These are phyloP conservation scores for Boletus eberwhitei DNA, from an alignment of 768 basidiomycete genomes.

Conservation along the genomic window DNA sequence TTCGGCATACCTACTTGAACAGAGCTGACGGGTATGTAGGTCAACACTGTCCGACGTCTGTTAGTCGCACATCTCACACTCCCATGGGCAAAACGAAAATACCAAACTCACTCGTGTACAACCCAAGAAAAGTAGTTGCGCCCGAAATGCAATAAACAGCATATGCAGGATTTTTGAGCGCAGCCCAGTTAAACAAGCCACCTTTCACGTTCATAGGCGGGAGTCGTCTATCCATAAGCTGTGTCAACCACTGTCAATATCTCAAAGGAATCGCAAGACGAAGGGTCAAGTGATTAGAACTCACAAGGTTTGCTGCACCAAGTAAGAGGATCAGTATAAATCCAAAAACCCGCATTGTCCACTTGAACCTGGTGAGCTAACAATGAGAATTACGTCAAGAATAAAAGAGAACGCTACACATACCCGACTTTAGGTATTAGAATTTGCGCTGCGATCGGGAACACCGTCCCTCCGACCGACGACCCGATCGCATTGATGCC, in stretches of 20 bases:
- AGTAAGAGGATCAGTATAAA: constrained; percentile 56
- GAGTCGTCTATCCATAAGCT: constrained; percentile 44
- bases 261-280: background rate
- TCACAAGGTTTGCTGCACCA: constrained; percentile 51
- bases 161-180: constrained; percentile 48
- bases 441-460: constrained; percentile 59
- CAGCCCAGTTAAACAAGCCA: constrained; percentile 53
- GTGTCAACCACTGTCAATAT: background rate
- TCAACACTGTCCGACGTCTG: constrained; percentile 45
- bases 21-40: constrained; percentile 63
- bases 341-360: constrained; percentile 72
- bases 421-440: constrained; percentile 56
- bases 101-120: constrained; percentile 55
- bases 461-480: constrained; percentile 63
- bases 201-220: constrained; percentile 52
- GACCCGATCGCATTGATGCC: constrained; percentile 64
- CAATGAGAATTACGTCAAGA: background rate
- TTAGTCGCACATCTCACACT: background rate
- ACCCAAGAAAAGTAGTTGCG: constrained; percentile 58
- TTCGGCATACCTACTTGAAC: constrained; percentile 43
- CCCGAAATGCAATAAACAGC: constrained; percentile 55
- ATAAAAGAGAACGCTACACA: constrained; percentile 13
- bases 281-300: constrained; percentile 1
- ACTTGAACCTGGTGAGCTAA: constrained; percentile 54
- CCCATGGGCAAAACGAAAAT: background rate